Percentiles rank a stretch among this genome's conserved stretches.
phyloP scores from a whole-genome alignment of 805 yeast species.

The Kurtzmaniella fragi region DNA sequence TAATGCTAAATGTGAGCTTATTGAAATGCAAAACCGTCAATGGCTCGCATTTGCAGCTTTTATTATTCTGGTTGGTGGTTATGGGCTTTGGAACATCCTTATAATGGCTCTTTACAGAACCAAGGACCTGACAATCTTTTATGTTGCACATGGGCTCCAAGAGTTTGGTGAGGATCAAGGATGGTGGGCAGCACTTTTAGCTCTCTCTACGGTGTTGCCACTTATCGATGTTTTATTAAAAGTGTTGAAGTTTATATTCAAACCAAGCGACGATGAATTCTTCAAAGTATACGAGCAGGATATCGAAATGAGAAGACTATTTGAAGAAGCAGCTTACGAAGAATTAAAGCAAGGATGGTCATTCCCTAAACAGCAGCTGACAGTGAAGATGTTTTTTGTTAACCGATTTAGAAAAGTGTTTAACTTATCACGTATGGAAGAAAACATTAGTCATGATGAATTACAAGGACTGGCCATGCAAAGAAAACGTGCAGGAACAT shows the following conservation, averaged over 20 bases:
- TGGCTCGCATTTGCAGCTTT: conserved; percentile 64
- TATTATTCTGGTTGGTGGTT: conserved; percentile 73
- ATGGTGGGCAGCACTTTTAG: conserved; percentile 79
- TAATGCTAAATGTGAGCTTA: conserved; percentile 69
- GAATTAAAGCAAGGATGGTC: conserved; percentile 81
- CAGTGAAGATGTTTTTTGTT: conserved; percentile 5
- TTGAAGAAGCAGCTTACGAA: conserved; percentile 68
- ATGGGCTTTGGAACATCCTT: conserved; percentile 77
- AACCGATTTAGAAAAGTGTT: conserved; percentile 6
- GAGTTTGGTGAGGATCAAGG: conserved; percentile 76
- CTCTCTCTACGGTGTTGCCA: conserved; percentile 53
- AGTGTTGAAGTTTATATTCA: conserved; percentile 48
- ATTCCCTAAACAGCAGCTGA: conserved; percentile 46
- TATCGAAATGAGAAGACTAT: conserved; percentile 53
- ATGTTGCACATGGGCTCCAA: conserved; percentile 64
- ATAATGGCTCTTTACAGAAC: conserved; percentile 63
- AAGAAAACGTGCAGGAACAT: conserved; percentile 47
- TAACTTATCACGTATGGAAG: conserved; percentile 10
- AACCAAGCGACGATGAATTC: conserved; percentile 71
- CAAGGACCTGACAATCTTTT: conserved; percentile 56
- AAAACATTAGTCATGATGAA: background rate
- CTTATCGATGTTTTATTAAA: conserved; percentile 63
- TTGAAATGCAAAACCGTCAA: conserved; percentile 76
- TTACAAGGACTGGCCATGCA: conserved; percentile 9
- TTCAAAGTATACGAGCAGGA: conserved; percentile 77